Percentiles rank a stretch among this genome's conserved stretches.
Conservation (phyloP, 108 stramenopile genomes). For the Schizochytrium sp. region DNA sequence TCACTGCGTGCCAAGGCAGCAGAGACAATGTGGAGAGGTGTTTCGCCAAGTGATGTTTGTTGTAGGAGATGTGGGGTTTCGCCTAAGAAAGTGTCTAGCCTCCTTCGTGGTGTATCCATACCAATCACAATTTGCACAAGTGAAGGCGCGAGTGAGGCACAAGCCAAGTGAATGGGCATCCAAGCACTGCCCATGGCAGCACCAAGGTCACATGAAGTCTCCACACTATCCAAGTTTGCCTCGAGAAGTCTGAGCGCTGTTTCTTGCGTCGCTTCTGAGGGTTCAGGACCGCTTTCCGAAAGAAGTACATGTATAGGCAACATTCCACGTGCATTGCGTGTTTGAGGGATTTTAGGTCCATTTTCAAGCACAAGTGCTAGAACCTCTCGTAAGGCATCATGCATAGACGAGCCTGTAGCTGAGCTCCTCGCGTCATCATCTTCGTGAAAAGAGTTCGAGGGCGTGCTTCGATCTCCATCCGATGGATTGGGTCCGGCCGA, state of each 20-base stretch:
- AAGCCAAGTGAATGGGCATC: slow-evolving; percentile 25
- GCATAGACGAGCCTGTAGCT: no score
- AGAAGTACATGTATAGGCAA: background rate
- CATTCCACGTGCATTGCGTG: background rate
- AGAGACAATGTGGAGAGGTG: slow-evolving; percentile 40
- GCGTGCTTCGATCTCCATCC: no score
- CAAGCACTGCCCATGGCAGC: background rate
- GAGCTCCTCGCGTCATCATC: background rate
- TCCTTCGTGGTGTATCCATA: background rate
- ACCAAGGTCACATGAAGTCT: background rate
- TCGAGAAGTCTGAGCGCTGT: background rate
- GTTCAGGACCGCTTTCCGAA: background rate
- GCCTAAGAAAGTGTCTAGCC: slow-evolving; percentile 24
- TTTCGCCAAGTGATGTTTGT: background rate
- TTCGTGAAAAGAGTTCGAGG: background rate
- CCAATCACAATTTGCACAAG: slow-evolving; percentile 25
- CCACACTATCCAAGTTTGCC: background rate
- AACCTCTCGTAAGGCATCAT: background rate
- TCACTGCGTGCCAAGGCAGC: background rate
- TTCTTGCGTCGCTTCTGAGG: background rate
- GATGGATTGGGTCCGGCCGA: no score
- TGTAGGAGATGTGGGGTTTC: background rate
- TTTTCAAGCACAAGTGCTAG: background rate
- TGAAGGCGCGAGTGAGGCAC: background rate
- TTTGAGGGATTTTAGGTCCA: background rate